phyloP scores from a whole-genome alignment of 345 rosid genomes.

The Moringa oleifera region DNA sequence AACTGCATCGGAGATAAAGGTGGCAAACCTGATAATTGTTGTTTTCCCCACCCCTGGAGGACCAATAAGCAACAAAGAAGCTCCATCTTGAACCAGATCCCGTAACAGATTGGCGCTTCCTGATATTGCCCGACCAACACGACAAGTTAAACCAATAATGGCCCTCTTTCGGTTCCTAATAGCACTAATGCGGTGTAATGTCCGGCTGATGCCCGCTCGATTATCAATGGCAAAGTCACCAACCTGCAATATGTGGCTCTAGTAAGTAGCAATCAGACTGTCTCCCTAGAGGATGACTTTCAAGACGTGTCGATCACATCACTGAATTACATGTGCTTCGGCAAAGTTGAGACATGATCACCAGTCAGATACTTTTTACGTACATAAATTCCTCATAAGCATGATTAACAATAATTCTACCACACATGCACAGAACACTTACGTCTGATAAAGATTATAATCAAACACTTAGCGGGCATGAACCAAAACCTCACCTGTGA shows the following conservation, averaged over 20 bases:
- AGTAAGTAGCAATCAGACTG: background rate
- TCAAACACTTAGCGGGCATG: conserved; percentile 11
- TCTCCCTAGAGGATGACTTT: background rate
- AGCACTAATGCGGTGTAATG: conserved; percentile 86
- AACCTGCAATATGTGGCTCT: conserved; percentile 39
- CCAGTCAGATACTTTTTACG: background rate
- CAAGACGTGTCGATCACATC: background rate
- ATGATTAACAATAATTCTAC: background rate
- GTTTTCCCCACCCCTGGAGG: conserved; percentile 98
- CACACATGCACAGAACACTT: background rate
- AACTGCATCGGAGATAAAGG: conserved; percentile 1
- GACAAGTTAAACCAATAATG: conserved; percentile 86
- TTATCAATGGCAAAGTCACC: conserved; percentile 86
- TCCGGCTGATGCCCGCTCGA: conserved; percentile 87
- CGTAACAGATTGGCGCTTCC: conserved; percentile 73
- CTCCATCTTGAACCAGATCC: conserved; percentile 73
- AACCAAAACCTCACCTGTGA: conserved; percentile 46
- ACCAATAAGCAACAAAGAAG: conserved; percentile 82
- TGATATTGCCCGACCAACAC: conserved; percentile 81
- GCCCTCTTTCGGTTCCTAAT: conserved; percentile 69
- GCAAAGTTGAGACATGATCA: background rate
- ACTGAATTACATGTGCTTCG: background rate
- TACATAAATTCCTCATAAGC: background rate
- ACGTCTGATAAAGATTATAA: conserved; percentile 1
- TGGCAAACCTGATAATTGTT: conserved; percentile 73